A percentile compares a stretch with the other conserved stretches of the same genome.
Conservation (phyloP, 345 rosid species). For the Eucalyptus guilfoylei region DNA sequence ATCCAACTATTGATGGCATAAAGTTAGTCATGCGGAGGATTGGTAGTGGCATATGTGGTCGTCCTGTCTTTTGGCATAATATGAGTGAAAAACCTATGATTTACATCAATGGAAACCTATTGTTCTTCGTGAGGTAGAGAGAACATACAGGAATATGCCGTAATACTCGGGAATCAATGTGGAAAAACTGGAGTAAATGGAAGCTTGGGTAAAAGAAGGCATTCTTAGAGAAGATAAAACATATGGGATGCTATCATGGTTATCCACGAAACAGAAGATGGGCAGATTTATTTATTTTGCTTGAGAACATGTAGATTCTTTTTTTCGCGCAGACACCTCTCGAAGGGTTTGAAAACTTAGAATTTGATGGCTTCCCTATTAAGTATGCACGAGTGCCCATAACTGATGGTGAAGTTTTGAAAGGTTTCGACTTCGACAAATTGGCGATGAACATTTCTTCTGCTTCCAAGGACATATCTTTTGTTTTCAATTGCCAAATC, state of each 20-base stretch:
- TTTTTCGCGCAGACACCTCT: conserved; percentile 81
- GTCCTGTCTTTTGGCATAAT: conserved; percentile 86
- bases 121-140: conserved; percentile 93
- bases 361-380: conserved; percentile 69
- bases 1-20: conserved; percentile 89
- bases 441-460: conserved; percentile 70
- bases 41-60: conserved; percentile 69
- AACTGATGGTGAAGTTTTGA: conserved; percentile 96
- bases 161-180: conserved; percentile 93
- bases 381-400: conserved; percentile 89
- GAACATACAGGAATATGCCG: conserved; percentile 88
- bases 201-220: conserved; percentile 88
- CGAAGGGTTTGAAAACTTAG: conserved; percentile 78
- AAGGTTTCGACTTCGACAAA: conserved; percentile 82
- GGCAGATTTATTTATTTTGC: conserved; percentile 49
- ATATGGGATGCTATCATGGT: conserved; percentile 90
- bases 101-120: conserved; percentile 89
- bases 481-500: conserved; percentile 98
- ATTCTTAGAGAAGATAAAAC: conserved; percentile 76
- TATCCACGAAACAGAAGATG: conserved; percentile 78
- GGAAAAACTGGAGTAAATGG: conserved; percentile 86
- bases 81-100: conserved; percentile 97
- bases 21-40: conserved; percentile 72
- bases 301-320: conserved; percentile 71
- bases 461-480: conserved; percentile 81